Conservation (phyloP, 768 basidiomycete genomes). For the button mushroom (Agaricus bisporus) region DNA sequence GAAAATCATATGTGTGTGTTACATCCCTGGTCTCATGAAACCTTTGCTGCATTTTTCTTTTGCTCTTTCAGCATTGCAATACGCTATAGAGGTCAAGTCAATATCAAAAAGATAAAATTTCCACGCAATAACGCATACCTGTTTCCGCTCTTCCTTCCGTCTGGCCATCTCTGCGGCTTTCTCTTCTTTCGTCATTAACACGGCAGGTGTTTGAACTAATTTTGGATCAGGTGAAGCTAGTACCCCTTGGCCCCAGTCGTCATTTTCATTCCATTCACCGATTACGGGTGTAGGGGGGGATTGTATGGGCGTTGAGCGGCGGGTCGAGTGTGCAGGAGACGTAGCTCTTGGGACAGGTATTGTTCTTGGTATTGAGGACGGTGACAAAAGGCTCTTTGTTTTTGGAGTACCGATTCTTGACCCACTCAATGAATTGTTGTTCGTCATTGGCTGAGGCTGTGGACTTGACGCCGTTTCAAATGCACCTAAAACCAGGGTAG, state of each 20-base stretch:
- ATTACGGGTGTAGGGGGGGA: constrained; percentile 17
- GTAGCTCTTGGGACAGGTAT: neutral
- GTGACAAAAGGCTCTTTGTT: neutral
- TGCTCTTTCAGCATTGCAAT: constrained; percentile 79
- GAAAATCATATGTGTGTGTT: neutral
- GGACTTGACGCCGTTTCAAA: constrained; percentile 60
- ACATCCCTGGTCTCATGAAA: constrained; percentile 9
- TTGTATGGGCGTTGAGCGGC: constrained; percentile 11
- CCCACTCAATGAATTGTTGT: constrained; percentile 11
- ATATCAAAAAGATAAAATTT: neutral
- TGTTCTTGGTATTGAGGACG: neutral
- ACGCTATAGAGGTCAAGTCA: constrained; percentile 33
- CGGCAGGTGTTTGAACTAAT: constrained; percentile 16
- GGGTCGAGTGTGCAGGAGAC: constrained; percentile 1
- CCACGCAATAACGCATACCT: constrained; percentile 38
- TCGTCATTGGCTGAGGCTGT: constrained; percentile 8
- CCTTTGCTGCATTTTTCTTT: constrained; percentile 49
- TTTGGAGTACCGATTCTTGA: constrained; percentile 5
- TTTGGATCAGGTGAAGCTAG: neutral
- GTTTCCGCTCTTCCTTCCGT: constrained; percentile 87
- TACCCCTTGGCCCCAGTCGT: constrained; percentile 18
- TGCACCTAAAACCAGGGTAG: constrained; percentile 40
- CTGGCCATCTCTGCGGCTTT: constrained; percentile 90
- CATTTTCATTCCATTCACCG: constrained; percentile 19
- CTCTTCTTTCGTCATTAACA: constrained; percentile 77